Evolutionary conservation across 495 filamentous ascomycete genomes (phyloP).

Genomic region (Amniculicola lignicola): DNA sequence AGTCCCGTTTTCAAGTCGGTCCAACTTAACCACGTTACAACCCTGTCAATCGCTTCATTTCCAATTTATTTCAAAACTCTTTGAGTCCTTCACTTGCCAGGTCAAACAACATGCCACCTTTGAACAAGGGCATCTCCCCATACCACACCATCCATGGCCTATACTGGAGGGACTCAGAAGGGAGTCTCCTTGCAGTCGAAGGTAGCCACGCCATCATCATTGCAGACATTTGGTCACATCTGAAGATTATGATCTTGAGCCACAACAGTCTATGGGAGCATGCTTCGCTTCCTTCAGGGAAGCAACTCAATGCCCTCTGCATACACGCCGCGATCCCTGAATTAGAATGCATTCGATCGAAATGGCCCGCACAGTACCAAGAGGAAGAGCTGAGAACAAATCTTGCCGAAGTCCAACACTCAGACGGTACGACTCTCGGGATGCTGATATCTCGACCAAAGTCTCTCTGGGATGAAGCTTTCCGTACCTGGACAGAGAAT

Average conservation of each 20-base stretch:
- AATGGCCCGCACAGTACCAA: background rate
- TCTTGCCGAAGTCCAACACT: background rate
- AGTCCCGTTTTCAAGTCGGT: no score
- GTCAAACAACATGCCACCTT: background rate
- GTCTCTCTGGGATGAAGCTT: background rate
- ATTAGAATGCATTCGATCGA: background rate
- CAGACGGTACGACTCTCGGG: background rate
- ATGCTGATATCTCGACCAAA: constrained; percentile 1
- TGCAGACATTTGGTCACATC: background rate
- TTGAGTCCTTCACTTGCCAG: background rate
- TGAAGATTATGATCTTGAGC: background rate
- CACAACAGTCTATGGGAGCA: background rate
- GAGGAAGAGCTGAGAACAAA: constrained; percentile 1
- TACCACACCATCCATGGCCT: constrained; percentile 16
- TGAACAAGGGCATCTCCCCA: constrained; percentile 9
- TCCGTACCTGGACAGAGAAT: constrained; percentile 2
- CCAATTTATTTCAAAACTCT: no score
- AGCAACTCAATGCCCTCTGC: background rate
- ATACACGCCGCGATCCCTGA: background rate
- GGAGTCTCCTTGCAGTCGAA: constrained; percentile 2
- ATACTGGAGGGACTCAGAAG: constrained; percentile 6
- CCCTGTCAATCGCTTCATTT: no score
- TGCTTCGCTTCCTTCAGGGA: constrained; percentile 1
- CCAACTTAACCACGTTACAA: no score
- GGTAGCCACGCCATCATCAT: background rate